Base-by-base conservation (phyloP, 495 filamentous ascomycete species). In the Xylaria venustula region DNA sequence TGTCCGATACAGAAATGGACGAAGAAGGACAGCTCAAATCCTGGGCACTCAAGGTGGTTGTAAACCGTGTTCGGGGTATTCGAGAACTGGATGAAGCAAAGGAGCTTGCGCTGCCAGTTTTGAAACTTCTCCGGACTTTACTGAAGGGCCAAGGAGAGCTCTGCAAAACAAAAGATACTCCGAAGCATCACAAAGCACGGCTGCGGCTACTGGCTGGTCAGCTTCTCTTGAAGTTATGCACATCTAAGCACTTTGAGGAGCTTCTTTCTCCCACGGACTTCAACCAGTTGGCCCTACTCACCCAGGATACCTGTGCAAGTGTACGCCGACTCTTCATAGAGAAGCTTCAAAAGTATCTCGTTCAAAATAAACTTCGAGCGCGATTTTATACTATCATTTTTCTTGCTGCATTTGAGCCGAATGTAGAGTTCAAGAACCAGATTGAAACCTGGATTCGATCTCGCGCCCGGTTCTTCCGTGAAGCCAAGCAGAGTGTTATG, bases 371-470 rank as follows among this genome's bases (percentile, higher is more conserved):
- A 62, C 82, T 99, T 7, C 81, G 87, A 1, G 67, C 81, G 12
- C 84, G 95, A 7, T 99, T 91, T 82, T 95, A 95, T 70, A 88
- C 88, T 7, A 85, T 96, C 44, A 81, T 93, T 5, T 98, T 95
- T 76, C 75, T 98, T 30, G 86, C 92, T 58, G 93, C 94, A 1
- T 97, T 92, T 64, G 94, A 99, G 75, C 94, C 94, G 3, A 80
- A 81, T 37, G 61, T 70, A 2, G 77, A 80, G 14, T 81, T 95
- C 72, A 88, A 86, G 67, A 83, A 85, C 40, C 87, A 87, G 34
- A 87, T 88, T 0, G 83, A 89, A 45, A 97, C 89, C 0, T 99
- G 94, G 94, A 84, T 98, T 48, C 87, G 90, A 20, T 91, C 91
- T 50, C 88, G 93, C 6, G 84, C 87, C 17, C 75, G 78, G 20